phyloP scores from a whole-genome alignment of 129 eudicot species.

The Glebionis coronaria region DNA sequence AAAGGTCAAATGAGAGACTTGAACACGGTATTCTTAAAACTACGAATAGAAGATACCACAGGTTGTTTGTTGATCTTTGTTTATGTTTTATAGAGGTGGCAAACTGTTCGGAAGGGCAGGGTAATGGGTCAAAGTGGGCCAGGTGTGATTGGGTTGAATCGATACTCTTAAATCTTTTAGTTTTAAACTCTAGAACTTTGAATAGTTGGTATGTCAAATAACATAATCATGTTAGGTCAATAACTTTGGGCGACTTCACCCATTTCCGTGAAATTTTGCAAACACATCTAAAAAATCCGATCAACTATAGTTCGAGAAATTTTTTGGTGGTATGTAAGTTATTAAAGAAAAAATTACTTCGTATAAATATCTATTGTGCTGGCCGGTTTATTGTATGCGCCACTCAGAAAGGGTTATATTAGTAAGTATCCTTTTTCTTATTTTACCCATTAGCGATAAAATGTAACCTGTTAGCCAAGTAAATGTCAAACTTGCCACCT shows the following conservation, averaged over 20 bases:
- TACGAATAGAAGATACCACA: constrained; percentile 75
- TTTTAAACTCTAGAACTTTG: background rate
- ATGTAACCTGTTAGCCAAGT: background rate
- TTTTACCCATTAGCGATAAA: background rate
- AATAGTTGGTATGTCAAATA: background rate
- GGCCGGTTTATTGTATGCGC: no score
- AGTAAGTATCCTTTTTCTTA: background rate
- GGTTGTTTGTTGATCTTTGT: constrained; percentile 35
- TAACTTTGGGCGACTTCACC: constrained; percentile 1
- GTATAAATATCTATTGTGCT: no score
- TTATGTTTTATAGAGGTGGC: background rate
- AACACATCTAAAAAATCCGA: no score
- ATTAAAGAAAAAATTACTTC: no score
- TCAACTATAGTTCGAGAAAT: background rate
- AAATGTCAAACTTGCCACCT: background rate
- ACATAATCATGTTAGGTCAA: background rate
- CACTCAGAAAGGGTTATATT: no score
- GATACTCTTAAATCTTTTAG: constrained; percentile 1
- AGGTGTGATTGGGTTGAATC: background rate
- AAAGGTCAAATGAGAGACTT: constrained; percentile 87
- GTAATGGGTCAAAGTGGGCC: background rate
- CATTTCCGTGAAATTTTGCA: no score
- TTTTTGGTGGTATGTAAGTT: background rate
- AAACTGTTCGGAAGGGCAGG: background rate
- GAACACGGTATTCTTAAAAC: constrained; percentile 78